Base-by-base conservation (phyloP, 164 flowering plant genomes). In the Tetrastigma voinierianum region DNA sequence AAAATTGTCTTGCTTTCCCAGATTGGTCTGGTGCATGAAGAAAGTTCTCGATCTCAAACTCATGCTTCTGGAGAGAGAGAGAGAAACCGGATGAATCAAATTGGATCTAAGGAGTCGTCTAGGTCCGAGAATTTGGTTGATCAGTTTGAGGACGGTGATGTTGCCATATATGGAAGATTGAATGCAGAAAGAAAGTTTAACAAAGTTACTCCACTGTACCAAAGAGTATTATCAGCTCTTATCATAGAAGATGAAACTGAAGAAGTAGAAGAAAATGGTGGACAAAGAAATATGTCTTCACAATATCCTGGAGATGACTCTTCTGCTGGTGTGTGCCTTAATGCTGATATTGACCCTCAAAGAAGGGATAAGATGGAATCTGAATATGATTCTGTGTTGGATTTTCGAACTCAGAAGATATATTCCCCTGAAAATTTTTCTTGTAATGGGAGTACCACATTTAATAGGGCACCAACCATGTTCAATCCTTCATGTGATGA, bases 181-280 rank as follows among this genome's bases (percentile, higher is more conserved):
- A 76, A 81, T 46, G 45, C 65, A 19, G 86, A 78, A 59, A 71
- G 71, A 62, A 72, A 51, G 63, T 68, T 57, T 59, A 82, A 76
- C 47, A 67, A 68, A 48, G 75, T 76, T 61, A 69, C 81, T 58
- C 93, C 96, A 61, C 72, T 91, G 64, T 87, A 87, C 74, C 94
- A 91, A 74, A 90, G 89, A 77, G 86, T 93, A 57, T 78, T 93
- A 46, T 81, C 97, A 21, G 92, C 98, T 72, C 79, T 93, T 9
- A 90, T 93, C 68, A 65, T 72, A 23, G 96, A 91, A 66, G 96
- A 91, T 78, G 94, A 87, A 72, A 54, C 67, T 49, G 86, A 80
- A 76, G 91, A 80, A 61, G n/a, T n/a, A n/a, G 83, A 83, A 70
- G 87, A 74, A 53, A 73, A 53, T 49, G 60, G 72, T 67, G 81